Evolutionary conservation across 176 grass and related monocot species (phyloP).

Genomic region (Hsuehochloa calcarea): DNA sequence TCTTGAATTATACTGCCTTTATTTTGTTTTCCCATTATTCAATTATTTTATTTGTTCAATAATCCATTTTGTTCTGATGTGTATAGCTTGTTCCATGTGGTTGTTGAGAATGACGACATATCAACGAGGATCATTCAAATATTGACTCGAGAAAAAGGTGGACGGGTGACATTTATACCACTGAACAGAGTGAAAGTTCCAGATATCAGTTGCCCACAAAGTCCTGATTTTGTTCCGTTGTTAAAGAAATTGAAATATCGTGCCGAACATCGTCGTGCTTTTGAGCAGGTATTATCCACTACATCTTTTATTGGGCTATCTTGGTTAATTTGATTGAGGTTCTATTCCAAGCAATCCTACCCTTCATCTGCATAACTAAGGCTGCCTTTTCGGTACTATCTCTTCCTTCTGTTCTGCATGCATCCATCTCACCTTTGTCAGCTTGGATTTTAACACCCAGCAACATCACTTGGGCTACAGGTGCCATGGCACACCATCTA

Average conservation of each 20-base stretch:
- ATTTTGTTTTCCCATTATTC: conserved; percentile 13
- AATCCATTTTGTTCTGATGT: conserved; percentile 25
- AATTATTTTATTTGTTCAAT: conserved; percentile 25
- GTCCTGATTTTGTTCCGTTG: conserved; percentile 86
- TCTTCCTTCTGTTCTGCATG: conserved; percentile 9
- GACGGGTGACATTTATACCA: conserved; percentile 96
- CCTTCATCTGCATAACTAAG: conserved; percentile 19
- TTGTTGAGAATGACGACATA: conserved; percentile 89
- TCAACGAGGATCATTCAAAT: conserved; percentile 89
- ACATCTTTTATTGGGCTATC: conserved; percentile 9
- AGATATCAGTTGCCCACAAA: conserved; percentile 76
- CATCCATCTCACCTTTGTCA: not conserved
- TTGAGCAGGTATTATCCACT: conserved; percentile 68
- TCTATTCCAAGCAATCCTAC: not conserved
- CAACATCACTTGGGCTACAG: conserved; percentile 10
- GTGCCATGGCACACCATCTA: not conserved
- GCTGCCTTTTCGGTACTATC: conserved; percentile 9
- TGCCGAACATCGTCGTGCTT: conserved; percentile 75
- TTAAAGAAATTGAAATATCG: conserved; percentile 92
- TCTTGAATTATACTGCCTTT: conserved; percentile 15
- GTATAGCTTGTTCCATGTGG: conserved; percentile 93
- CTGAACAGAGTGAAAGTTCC: conserved; percentile 84
- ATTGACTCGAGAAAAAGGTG: conserved; percentile 93
- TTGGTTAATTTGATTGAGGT: conserved; percentile 6
- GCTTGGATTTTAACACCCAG: not conserved